Base-by-base conservation (phyloP, 495 filamentous ascomycete species). In the Podospora anserina region DNA sequence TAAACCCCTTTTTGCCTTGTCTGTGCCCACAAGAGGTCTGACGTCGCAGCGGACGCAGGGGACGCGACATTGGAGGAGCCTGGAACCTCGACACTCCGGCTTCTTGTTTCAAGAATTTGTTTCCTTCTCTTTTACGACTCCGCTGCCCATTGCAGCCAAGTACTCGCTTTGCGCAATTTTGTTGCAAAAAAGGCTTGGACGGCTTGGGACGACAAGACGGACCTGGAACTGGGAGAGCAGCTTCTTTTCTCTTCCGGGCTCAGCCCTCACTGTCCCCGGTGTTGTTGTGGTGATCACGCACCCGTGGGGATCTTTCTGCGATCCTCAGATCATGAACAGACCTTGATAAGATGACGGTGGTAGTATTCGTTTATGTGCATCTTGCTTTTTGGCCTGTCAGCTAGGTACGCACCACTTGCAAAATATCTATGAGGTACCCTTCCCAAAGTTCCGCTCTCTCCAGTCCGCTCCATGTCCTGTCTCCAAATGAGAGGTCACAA, bases 31-130 rank as follows among this genome's bases (percentile, higher is more conserved):
- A 30, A 63, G 30, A 63, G 19, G 18, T 32, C 28, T 44, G 32
- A 63, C 61, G 61, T 63, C 61, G 32, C 61, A 63, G 30, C 61
- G 61, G 61, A 63, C 61, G 61, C 61, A 63, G 61, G 61, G 61
- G 61, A 49, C 61, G 61, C 32, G 61, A 63, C 61, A 63, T 63
- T 63, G 61, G 32, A 63, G 61, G 61, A 63, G 61, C 27, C 61
- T 63, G 61, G 61, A 63, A 63, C 61, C 61, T 63, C 61, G 30
- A 63, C 61, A 32, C 61, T 63, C 61, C 61, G 61, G 61, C 26
- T 19, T 39, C 16, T 49, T 20, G 61, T 63, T 63, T 63, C 61
- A 63, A 63, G 61, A 63, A 63, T 63, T 63, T 63, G 59, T 61
- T 61, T 61, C 59, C 18, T 15, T 28, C 26, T 28, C 26, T 60